phyloP scores from a whole-genome alignment of 352 stramenopile genomes.

The Globisporangium barbulae region DNA sequence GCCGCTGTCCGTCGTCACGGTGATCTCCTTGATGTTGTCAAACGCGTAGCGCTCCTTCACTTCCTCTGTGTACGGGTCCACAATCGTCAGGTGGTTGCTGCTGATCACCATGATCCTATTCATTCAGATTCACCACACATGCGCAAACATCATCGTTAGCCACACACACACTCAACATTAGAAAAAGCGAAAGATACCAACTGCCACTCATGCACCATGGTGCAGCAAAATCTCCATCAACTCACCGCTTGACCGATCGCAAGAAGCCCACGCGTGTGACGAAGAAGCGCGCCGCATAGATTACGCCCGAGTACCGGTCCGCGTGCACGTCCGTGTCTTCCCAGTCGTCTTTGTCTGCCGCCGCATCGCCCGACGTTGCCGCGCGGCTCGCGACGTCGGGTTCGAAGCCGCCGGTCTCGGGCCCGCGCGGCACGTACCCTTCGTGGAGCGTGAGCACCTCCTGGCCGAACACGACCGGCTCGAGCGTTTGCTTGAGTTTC shows the following conservation, averaged over 20 bases:
- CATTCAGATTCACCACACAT: constrained; percentile 10
- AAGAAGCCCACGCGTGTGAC: constrained; percentile 82
- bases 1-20: constrained; percentile 61
- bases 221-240: not conserved
- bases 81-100: constrained; percentile 74
- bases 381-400: constrained; percentile 29
- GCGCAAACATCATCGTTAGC: not conserved
- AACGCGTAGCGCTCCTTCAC: constrained; percentile 86
- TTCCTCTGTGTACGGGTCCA: constrained; percentile 83
- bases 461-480: constrained; percentile 49
- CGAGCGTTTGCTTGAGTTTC: constrained; percentile 57
- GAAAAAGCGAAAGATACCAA: constrained; percentile 4
- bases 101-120: constrained; percentile 76
- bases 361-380: constrained; percentile 3
- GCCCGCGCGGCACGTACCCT: constrained; percentile 62
- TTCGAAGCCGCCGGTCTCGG: constrained; percentile 62
- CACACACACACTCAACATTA: not conserved
- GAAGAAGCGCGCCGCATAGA: constrained; percentile 85
- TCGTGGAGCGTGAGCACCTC: constrained; percentile 55
- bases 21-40: constrained; percentile 89
- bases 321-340: constrained; percentile 42
- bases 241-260: constrained; percentile 61
- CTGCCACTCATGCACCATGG: not conserved
- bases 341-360: constrained; percentile 31
- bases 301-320: constrained; percentile 79